Conservation (phyloP, 2,329 filamentous ascomycete species). For the Alternaria arbusti region DNA sequence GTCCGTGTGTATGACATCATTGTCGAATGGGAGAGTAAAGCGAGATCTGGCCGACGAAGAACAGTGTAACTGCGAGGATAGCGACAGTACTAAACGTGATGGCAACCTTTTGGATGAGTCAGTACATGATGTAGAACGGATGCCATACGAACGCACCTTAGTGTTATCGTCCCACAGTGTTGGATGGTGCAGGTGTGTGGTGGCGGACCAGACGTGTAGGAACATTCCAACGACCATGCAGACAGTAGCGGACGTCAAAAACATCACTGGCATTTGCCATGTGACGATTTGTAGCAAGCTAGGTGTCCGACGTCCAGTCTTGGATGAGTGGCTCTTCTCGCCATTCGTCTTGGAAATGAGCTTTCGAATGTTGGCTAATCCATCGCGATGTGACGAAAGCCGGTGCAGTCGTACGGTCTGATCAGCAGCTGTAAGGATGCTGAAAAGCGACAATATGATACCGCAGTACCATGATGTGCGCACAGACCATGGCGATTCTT, state of each 20-base stretch:
- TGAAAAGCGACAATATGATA: constrained; percentile 58
- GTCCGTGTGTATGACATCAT: not conserved
- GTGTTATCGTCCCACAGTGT: constrained; percentile 41
- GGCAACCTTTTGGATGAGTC: constrained; percentile 20
- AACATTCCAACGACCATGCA: constrained; percentile 50
- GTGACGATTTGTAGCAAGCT: constrained; percentile 41
- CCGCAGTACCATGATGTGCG: constrained; percentile 53
- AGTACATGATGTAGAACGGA: not conserved
- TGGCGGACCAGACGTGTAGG: constrained; percentile 48
- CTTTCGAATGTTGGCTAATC: constrained; percentile 43
- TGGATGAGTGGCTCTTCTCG: constrained; percentile 21
- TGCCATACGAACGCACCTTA: constrained; percentile 23
- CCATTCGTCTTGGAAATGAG: constrained; percentile 39
- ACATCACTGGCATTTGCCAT: constrained; percentile 50
- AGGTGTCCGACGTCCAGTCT: constrained; percentile 29
- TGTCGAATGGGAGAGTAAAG: constrained; percentile 16
- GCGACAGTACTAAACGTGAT: constrained; percentile 22
- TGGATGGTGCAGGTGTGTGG: constrained; percentile 26
- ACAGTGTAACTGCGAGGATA: constrained; percentile 18
- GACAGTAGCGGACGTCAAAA: constrained; percentile 42
- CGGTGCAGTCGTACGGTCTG: constrained; percentile 54
- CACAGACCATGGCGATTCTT: constrained; percentile 50
- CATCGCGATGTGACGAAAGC: constrained; percentile 51
- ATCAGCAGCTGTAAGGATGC: constrained; percentile 55
- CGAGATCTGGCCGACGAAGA: constrained; percentile 28